Evolutionary conservation across 345 rosid species (phyloP).

Genomic region (Streptanthus diversifolius): DNA sequence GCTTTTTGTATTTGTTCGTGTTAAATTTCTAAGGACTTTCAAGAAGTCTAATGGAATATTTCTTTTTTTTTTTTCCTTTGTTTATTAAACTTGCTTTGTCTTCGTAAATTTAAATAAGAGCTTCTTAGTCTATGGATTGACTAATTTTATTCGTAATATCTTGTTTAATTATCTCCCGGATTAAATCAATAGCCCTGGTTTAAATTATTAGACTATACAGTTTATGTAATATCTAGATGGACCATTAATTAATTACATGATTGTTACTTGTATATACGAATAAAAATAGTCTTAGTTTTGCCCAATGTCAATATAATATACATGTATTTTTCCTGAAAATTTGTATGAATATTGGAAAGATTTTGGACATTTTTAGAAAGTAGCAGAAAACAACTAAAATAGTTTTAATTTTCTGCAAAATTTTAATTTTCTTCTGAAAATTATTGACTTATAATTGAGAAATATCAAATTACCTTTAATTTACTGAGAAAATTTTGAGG

Average conservation of each 20-base stretch:
- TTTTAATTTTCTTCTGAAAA: not conserved
- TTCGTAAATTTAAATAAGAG: slow-evolving; percentile 8
- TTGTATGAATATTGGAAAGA: not conserved
- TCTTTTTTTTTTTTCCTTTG: not conserved
- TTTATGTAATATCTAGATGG: not conserved
- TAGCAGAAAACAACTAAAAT: not conserved
- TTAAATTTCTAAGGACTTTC: slow-evolving; percentile 36
- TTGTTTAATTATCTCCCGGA: not conserved
- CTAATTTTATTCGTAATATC: not conserved
- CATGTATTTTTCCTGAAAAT: not conserved
- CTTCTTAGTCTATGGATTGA: slow-evolving; percentile 7
- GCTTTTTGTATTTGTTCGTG: not conserved
- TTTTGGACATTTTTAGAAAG: not conserved
- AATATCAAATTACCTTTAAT: not conserved
- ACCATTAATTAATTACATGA: not conserved
- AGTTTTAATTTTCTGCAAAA: not conserved
- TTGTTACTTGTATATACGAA: not conserved
- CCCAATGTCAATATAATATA: not conserved
- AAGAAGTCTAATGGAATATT: slow-evolving; percentile 31
- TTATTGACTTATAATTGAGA: not conserved
- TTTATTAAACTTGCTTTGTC: slow-evolving; percentile 17
- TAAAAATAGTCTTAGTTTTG: not conserved
- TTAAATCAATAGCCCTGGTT: not conserved
- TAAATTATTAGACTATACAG: not conserved
- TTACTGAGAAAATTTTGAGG: not conserved